Evolutionary conservation across 352 stramenopile species (phyloP), one percentile per base, ranked within the genome.

Genomic region (Globisporangium echinulatum): DNA sequence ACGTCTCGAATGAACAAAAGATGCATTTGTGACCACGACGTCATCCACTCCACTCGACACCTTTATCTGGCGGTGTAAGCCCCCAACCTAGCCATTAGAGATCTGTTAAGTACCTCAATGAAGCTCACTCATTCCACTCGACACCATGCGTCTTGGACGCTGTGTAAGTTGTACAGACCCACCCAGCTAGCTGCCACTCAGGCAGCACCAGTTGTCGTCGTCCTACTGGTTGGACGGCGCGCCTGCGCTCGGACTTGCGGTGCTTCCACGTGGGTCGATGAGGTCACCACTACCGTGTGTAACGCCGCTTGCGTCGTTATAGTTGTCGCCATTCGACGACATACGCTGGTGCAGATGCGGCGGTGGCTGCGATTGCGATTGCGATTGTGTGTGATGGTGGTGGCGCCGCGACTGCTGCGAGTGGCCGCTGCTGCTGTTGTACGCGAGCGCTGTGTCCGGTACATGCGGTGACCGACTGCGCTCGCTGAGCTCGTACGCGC

Each of bases 241-340:
- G 38, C 15, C 7, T 44, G 40, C 40, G 5, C 52, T 33, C n/a
- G 54, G 43, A 38, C 54, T 52, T 14, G 43, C 19, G 1, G 38
- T 43, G 15, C 33, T 52, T 8, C 43, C 42, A 8, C 50, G 54
- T 40, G 38, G 39, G 25, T 33, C 39, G 44, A 25, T n/a, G 51
- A 13, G 54, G 43, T 14, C 54, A 47, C 7, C 25, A 3, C 25
- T 33, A 1, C 25, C 25, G 42, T 43, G 33, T 48, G 25, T 44
- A 59, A 46, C 51, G 46, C 55, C 46, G n/a, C 33, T 58, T 38
- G 39, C n/a, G n/a, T 63, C 51, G 4, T 13, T 15, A 19, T 62
- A 62, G 57, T 49, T 56, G 54, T 58, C 52, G 15, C 39, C 40
- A 40, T 53, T 56, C 17, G 59, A 56, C 9, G 52, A 38, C 64